Base-by-base conservation (phyloP, 2,329 filamentous ascomycete species). In the Venturia carpophila region DNA sequence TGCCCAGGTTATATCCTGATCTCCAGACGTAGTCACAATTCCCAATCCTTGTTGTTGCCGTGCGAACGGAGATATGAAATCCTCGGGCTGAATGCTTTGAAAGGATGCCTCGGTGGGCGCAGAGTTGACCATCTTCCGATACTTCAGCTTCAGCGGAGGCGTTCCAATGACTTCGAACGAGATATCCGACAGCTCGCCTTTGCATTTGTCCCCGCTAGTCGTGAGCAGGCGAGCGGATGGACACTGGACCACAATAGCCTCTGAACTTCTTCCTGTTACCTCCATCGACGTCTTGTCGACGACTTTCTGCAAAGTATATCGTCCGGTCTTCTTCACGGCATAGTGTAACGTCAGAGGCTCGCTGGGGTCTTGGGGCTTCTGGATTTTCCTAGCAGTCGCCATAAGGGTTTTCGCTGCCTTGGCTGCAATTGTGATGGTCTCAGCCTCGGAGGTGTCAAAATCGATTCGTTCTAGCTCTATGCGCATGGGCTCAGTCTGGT, bases 231-330 rank as follows among this genome's bases (percentile, higher is more conserved):
- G 81, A 24, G 91, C 94, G 69, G 86, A 87, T 1, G 94, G 94
- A 73, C 94, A 99, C 37, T 85, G 81, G 15, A 96, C 91, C 61
- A 99, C 88, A 64, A 95, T 87, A 0, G 92, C 89, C 70, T 94
- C 90, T 61, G 87, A 87, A 63, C 82, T 83, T 49, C 84, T 82
- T 49, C 89, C 86, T 71, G 92, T 91, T 13, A 97, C 91, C 74
- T 97, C 92, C 41, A 99, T 84, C 75, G 96, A 96, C 67, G 95
- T 94, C 74, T 96, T 88, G 74, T 99, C 94, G 68, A 96, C 79
- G 11, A 99, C 92, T 73, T 87, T 91, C 66, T 87, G 84, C 41
- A 99, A 82, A 52, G 88, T 84, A 76, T 99, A 99, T 24, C 95
- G 83, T 43, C 94, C 94, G 1, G 91, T 86, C 75, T 94, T 94